Percentiles rank a stretch among this genome's conserved stretches.
Conservation (phyloP, 2,329 filamentous ascomycete genomes). For the Metarhizium anisopliae region DNA sequence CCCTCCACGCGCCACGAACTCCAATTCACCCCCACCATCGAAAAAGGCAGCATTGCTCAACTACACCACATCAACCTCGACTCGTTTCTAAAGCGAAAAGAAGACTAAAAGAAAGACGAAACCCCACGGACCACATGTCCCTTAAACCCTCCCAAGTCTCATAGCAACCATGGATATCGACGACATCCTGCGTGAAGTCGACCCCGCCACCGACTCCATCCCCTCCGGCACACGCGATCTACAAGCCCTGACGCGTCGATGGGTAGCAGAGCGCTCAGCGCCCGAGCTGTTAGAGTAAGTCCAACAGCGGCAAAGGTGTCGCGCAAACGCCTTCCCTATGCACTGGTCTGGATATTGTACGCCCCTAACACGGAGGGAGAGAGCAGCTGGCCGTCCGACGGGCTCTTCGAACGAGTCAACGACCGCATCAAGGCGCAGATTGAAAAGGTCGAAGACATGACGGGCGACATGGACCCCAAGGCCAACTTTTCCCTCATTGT, state of each 20-base stretch:
- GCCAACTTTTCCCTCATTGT: slow-evolving; percentile 91
- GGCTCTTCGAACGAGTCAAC: slow-evolving; percentile 75
- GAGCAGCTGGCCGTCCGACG: slow-evolving; percentile 55
- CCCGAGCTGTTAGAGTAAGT: slow-evolving; percentile 78
- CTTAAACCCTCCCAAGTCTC: neutral
- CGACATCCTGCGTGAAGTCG: slow-evolving; percentile 68
- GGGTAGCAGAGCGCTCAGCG: slow-evolving; percentile 84
- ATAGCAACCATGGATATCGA: slow-evolving; percentile 59
- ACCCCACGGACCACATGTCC: neutral
- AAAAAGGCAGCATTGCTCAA: neutral
- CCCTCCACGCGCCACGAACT: too few species aligned
- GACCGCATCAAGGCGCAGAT: slow-evolving; percentile 62
- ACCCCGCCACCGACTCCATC: slow-evolving; percentile 45
- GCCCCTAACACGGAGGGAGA: neutral
- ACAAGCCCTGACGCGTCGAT: slow-evolving; percentile 81
- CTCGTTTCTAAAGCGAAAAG: neutral
- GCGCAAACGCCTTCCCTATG: neutral
- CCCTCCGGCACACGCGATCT: slow-evolving; percentile 63
- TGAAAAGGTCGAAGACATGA: slow-evolving; percentile 65
- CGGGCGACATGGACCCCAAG: slow-evolving; percentile 77
- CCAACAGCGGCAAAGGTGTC: neutral
- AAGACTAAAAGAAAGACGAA: too few species aligned
- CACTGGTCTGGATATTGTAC: neutral
- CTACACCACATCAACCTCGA: neutral
- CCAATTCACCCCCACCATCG: too few species aligned